Evolutionary conservation across 2,329 filamentous ascomycete species (phyloP).

Genomic region (Mycosphaerella sp.): DNA sequence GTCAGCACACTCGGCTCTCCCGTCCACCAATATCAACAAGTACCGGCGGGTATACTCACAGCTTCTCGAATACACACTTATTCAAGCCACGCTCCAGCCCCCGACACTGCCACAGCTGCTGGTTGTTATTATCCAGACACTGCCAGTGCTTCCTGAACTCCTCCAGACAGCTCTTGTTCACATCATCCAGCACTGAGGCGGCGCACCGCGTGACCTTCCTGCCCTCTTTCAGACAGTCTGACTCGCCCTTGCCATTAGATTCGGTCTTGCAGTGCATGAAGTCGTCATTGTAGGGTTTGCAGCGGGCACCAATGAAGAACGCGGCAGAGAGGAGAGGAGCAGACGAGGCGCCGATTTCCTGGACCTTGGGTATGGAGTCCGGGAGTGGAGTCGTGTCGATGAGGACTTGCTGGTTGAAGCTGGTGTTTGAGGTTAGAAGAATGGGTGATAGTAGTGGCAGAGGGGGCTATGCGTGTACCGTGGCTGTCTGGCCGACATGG

Average conservation of each 20-base stretch:
- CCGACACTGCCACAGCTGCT: conserved; percentile 94
- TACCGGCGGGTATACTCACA: conserved; percentile 56
- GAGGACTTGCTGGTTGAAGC: conserved; percentile 91
- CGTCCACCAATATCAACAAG: not conserved
- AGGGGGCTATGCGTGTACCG: conserved; percentile 41
- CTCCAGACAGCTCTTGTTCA: conserved; percentile 88
- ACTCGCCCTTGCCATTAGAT: conserved; percentile 80
- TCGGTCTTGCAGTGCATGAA: conserved; percentile 99
- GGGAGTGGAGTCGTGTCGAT: conserved; percentile 95
- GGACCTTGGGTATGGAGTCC: conserved; percentile 81
- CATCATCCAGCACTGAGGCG: conserved; percentile 90
- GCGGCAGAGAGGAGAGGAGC: conserved; percentile 85
- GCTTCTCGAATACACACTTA: conserved; percentile 89
- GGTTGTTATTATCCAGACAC: conserved; percentile 95
- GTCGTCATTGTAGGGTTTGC: conserved; percentile 94
- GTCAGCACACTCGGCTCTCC: conserved; percentile 1
- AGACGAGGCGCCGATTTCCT: conserved; percentile 88
- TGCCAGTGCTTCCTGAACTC: conserved; percentile 93
- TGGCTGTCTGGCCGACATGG: conserved; percentile 57
- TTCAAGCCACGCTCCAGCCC: conserved; percentile 83
- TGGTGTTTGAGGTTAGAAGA: conserved; percentile 39
- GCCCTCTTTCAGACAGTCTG: conserved; percentile 94
- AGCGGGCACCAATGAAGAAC: conserved; percentile 95
- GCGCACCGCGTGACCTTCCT: conserved; percentile 95
- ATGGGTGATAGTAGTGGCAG: not conserved